Evolutionary conservation across 441 rosid species (phyloP).

Genomic region (Pelargonium cotyledonis): DNA sequence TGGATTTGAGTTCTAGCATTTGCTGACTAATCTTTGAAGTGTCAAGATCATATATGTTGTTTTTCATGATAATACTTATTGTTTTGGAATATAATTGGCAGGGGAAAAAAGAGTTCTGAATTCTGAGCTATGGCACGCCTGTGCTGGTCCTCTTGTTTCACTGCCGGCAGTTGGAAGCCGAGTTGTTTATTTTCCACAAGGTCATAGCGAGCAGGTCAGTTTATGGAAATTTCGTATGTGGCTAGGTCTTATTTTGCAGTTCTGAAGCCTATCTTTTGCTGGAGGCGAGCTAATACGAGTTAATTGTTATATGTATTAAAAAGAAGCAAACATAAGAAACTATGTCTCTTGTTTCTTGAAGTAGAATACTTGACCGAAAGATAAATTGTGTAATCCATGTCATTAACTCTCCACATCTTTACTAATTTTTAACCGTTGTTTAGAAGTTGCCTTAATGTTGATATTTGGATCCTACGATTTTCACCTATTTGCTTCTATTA

Average conservation of each 20-base stretch:
- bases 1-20: too few relatives aligned
- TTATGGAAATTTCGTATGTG: conserved; percentile 4
- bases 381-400: too few relatives aligned
- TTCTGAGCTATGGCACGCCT: conserved; percentile 99
- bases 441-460: too few relatives aligned
- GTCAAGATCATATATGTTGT: not conserved
- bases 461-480: too few relatives aligned
- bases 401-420: too few relatives aligned
- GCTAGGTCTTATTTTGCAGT: not conserved
- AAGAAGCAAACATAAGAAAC: not conserved
- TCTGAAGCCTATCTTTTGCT: not conserved
- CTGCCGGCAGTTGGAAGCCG: conserved; percentile 91
- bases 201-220: conserved; percentile 97
- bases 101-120: conserved; percentile 87
- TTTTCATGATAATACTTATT: not conserved
- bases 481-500: not conserved
- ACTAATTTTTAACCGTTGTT: too few relatives aligned
- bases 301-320: not conserved
- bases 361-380: not conserved
- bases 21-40: too few relatives aligned
- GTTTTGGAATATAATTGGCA: conserved; percentile 28
- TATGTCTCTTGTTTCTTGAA: not conserved
- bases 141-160: conserved; percentile 99
- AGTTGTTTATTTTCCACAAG: conserved; percentile 97
- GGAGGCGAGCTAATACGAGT: not conserved